phyloP scores from a whole-genome alignment of 345 rosid genomes.

The Brassica carinata region DNA sequence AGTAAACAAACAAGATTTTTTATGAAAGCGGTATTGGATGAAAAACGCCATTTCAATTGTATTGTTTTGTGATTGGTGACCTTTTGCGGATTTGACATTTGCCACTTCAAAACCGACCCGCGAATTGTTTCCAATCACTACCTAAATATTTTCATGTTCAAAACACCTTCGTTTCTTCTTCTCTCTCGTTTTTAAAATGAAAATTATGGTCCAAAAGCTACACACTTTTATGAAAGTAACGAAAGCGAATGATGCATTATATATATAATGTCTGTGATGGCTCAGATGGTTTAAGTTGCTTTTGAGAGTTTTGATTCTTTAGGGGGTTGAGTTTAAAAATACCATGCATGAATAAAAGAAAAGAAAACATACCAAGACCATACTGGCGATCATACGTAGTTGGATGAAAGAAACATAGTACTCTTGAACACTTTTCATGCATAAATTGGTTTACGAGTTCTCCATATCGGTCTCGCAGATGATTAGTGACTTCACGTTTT shows the following conservation, averaged over 20 bases:
- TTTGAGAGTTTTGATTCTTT: conserved; percentile 27
- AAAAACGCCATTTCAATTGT: too few relatives aligned
- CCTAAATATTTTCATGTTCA: conserved; percentile 27
- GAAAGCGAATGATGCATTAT: conserved; percentile 33
- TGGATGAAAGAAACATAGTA: too few relatives aligned
- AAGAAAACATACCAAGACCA: conserved; percentile 8
- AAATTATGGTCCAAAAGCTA: conserved; percentile 43
- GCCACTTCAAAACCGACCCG: too few relatives aligned
- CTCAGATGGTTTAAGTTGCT: conserved; percentile 37
- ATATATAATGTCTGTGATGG: conserved; percentile 27
- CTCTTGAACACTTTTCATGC: not conserved
- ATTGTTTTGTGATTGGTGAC: too few relatives aligned
- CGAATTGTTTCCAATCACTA: too few relatives aligned
- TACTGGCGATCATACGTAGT: conserved; percentile 1
- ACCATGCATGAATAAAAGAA: conserved; percentile 9
- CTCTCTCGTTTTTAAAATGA: conserved; percentile 29
- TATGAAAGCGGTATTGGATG: too few relatives aligned
- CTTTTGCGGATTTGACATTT: too few relatives aligned
- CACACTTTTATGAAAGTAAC: conserved; percentile 40
- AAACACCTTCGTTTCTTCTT: conserved; percentile 31
- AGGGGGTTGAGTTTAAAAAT: conserved; percentile 9
- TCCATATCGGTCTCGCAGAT: not conserved
- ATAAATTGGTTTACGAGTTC: not conserved
- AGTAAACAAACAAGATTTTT: too few relatives aligned
- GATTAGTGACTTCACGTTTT: not conserved